Conservation (phyloP, 352 stramenopile genomes). For the Lagenidium giganteum region DNA sequence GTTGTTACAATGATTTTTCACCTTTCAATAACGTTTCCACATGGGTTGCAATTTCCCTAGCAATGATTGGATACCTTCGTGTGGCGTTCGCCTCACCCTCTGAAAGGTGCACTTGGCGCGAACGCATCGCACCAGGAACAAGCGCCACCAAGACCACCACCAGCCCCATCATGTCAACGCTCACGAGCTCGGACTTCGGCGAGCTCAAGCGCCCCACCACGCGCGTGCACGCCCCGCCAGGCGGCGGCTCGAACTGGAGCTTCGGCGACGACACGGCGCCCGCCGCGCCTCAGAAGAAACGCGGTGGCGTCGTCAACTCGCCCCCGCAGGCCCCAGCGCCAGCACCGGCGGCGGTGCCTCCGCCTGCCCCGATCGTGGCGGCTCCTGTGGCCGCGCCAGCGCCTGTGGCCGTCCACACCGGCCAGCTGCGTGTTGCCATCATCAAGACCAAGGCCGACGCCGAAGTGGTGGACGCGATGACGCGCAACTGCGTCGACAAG, state of each 20-base stretch:
- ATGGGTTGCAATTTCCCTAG: no score
- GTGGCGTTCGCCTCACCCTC: no score
- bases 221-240: slow-evolving; percentile 73
- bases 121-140: no score
- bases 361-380: slow-evolving; percentile 12
- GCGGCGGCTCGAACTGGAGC: slow-evolving; percentile 78
- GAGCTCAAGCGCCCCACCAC: slow-evolving; percentile 82
- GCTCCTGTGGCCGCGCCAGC: slow-evolving; percentile 5
- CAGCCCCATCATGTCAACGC: slow-evolving; percentile 76
- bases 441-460: slow-evolving; percentile 74
- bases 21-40: no score
- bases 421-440: slow-evolving; percentile 46
- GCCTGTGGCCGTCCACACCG: slow-evolving; percentile 2
- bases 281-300: slow-evolving; percentile 17
- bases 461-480: slow-evolving; percentile 60
- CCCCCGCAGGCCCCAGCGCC: slow-evolving; percentile 19
- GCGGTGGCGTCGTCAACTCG: slow-evolving; percentile 31
- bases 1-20: no score
- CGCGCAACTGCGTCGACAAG: slow-evolving; percentile 60
- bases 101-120: no score
- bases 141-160: no score
- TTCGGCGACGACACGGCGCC: slow-evolving; percentile 38
- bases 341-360: slow-evolving; percentile 15
- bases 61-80: no score
- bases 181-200: slow-evolving; percentile 79